phyloP scores from a whole-genome alignment of 2,329 filamentous ascomycete species.

The Beauveria medogensis region DNA sequence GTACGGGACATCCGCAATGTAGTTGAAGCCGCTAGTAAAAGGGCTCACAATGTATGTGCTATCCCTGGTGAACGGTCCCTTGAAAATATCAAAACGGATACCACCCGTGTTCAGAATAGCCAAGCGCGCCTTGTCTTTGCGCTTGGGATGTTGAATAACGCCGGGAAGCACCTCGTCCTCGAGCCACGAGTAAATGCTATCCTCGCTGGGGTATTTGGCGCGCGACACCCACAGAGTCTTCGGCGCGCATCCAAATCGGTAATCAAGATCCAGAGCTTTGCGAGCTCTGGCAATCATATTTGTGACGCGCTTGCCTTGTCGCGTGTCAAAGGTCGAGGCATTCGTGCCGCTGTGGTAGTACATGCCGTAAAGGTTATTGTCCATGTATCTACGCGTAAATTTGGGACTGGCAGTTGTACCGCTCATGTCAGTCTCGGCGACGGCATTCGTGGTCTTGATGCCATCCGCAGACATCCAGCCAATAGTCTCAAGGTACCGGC shows the following conservation, averaged over 20 bases:
- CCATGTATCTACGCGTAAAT: conserved; percentile 79
- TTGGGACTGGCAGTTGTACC: conserved; percentile 34
- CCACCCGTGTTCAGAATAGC: conserved; percentile 83
- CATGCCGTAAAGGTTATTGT: conserved; percentile 83
- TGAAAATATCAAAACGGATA: conserved; percentile 91
- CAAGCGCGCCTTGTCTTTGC: conserved; percentile 56
- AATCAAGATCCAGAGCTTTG: conserved; percentile 61
- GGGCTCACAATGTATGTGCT: conserved; percentile 80
- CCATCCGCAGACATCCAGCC: conserved; percentile 86
- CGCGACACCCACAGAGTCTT: conserved; percentile 74
- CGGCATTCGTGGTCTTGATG: conserved; percentile 26
- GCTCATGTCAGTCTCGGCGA: conserved; percentile 13
- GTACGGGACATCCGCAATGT: conserved; percentile 75
- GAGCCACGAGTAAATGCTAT: conserved; percentile 78
- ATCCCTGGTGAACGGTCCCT: conserved; percentile 83
- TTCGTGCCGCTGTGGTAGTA: conserved; percentile 73
- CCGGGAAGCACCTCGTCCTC: conserved; percentile 66
- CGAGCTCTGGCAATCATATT: conserved; percentile 62
- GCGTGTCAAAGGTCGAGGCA: conserved; percentile 64
- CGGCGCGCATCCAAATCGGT: conserved; percentile 75
- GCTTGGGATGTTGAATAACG: conserved; percentile 48
- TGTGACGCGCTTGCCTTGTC: conserved; percentile 64
- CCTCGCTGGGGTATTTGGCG: conserved; percentile 60
- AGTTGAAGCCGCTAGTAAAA: conserved; percentile 72
- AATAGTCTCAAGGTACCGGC: conserved; percentile 89